phyloP scores from a whole-genome alignment of 2,329 filamentous ascomycete species.

The Karstenula rhodostoma region DNA sequence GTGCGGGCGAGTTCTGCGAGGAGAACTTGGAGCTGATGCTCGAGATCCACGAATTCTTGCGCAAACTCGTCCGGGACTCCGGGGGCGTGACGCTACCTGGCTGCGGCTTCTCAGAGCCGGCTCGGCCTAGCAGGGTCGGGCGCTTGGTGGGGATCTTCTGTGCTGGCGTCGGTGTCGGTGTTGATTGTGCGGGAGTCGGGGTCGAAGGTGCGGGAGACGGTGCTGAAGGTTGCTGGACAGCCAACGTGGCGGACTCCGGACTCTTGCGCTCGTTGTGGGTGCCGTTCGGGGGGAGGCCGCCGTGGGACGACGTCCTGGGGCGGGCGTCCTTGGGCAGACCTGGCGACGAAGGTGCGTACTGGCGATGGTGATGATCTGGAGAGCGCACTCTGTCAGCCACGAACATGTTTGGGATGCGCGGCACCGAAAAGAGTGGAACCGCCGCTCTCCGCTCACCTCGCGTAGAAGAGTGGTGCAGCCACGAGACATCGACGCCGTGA shows the following conservation, averaged over 20 bases:
- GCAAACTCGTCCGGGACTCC: slow-evolving; percentile 44
- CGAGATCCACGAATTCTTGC: slow-evolving; percentile 88
- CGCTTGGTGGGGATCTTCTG: slow-evolving; percentile 46
- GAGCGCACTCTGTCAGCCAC: slow-evolving; percentile 29
- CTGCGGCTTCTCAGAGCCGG: slow-evolving; percentile 48
- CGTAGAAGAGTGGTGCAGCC: slow-evolving; percentile 83
- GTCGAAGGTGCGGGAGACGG: slow-evolving; percentile 26
- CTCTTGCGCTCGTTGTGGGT: slow-evolving; percentile 28
- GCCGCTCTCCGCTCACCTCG: slow-evolving; percentile 69
- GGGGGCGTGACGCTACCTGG: slow-evolving; percentile 36
- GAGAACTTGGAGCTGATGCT: slow-evolving; percentile 94
- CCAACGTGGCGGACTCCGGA: slow-evolving; percentile 24
- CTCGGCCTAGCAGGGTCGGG: slow-evolving; percentile 54
- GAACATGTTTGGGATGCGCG: slow-evolving; percentile 26
- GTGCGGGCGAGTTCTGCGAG: slow-evolving; percentile 55
- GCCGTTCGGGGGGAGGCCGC: slow-evolving; percentile 34
- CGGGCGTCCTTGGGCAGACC: slow-evolving; percentile 43
- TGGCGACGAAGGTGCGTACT: slow-evolving; percentile 47
- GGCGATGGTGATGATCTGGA: slow-evolving; percentile 48
- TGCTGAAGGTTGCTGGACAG: slow-evolving; percentile 39
- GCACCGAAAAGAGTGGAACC: slow-evolving; percentile 31
- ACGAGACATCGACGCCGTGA: slow-evolving; percentile 85
- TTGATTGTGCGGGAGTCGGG: slow-evolving; percentile 26
- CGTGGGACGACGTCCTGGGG: slow-evolving; percentile 47
- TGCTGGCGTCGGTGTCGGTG: slow-evolving; percentile 29